A percentile compares a stretch with the other conserved stretches of the same genome.
Conservation (phyloP, 2,329 filamentous ascomycete genomes). For the Mycosphaerella arachidis region DNA sequence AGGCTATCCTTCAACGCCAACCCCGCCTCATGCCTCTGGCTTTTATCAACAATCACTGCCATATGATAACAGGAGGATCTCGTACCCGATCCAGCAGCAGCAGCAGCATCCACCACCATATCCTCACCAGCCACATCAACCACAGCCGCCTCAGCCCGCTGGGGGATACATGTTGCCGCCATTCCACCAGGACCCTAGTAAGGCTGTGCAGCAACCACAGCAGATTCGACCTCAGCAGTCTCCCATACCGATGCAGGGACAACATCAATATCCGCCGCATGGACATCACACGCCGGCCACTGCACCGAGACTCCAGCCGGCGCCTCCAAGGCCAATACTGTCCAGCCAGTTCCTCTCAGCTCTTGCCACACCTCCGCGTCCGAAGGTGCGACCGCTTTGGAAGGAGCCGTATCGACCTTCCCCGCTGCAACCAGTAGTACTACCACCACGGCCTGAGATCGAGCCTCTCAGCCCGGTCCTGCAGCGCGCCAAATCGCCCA, state of each 20-base stretch:
- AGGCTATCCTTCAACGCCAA: constrained; percentile 21
- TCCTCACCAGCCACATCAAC: constrained; percentile 27
- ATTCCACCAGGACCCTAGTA: constrained; percentile 43
- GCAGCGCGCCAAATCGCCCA: constrained; percentile 21
- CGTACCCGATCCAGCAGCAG: constrained; percentile 27
- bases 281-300: constrained; percentile 22
- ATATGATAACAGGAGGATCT: constrained; percentile 22
- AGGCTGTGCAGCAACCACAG: constrained; percentile 15
- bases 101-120: constrained; percentile 24
- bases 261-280: constrained; percentile 15
- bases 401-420: constrained; percentile 22
- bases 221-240: constrained; percentile 16
- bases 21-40: constrained; percentile 28
- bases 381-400: constrained; percentile 24
- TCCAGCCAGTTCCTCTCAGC: constrained; percentile 23
- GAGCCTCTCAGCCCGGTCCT: constrained; percentile 35
- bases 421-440: constrained; percentile 15
- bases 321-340: constrained; percentile 16
- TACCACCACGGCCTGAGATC: constrained; percentile 27
- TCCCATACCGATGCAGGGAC: constrained; percentile 8
- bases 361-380: constrained; percentile 27
- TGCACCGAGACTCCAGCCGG: constrained; percentile 19
- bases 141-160: constrained; percentile 34
- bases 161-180: constrained; percentile 46
- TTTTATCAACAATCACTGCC: constrained; percentile 30